Evolutionary conservation across 2,329 filamentous ascomycete genomes (phyloP), one percentile per base, ranked within the genome.

Genomic region (Aspergillus pseudoglaucus): DNA sequence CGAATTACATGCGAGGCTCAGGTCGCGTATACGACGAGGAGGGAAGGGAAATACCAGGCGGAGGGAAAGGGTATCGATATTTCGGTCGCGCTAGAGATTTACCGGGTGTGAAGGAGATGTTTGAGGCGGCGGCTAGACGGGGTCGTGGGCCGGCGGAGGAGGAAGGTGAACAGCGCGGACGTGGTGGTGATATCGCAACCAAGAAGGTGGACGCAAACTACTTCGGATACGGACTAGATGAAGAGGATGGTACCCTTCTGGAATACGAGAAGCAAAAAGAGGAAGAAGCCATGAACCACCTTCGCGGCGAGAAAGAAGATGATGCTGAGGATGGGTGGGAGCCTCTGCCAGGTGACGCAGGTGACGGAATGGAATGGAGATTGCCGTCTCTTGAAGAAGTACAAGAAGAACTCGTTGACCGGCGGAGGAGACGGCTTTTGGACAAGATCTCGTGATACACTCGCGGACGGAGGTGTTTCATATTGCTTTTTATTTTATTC

Each of bases 91-190:
- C 93, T 44, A 81, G 80, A 62, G 93, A 97, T 55, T 69, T 98
- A 30, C 93, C 93, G 0, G 93, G 93, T 44, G 93, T 98, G 5
- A 96, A 96, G 69, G 93, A 98, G 74, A 75, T 98, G 66, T 95
- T 96, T 63, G 90, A 95, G 60, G 85, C 87, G 1, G 86, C 88
- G 0, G 77, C 77, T 44, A 74, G 76, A 54, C 78, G 76, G 50
- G 75, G 77, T 50, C 78, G 83, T 50, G 84, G 83, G 61, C 80
- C 83, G 2, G 69, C 82, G 7, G 85, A 88, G 61, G 78, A 80
- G 51, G 77, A 86, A 58, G 81, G 82, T 44, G 87, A 89, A 59
- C 65, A 84, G 51, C 63, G 65, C 38, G 66, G 65, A 27, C 60
- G 66, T 20, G 64, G 61, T 32, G 66, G 66, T 30, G 69, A 72